A percentile compares a stretch with the other conserved stretches of the same genome.
phyloP scores from a whole-genome alignment of 495 filamentous ascomycete species.

The Baudoinia panamericana region DNA sequence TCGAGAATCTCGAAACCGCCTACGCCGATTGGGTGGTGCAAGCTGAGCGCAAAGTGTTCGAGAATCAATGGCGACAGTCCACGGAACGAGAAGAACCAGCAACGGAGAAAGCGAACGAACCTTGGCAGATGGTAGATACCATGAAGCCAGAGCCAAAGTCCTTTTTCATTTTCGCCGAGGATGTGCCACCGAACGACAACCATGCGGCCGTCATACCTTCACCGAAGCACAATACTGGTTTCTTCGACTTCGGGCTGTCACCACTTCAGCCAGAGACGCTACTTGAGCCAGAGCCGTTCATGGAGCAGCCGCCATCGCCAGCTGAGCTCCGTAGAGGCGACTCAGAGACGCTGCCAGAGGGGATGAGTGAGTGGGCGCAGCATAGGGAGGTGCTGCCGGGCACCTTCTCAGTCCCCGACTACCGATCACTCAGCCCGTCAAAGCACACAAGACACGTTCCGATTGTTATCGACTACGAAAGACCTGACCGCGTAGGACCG shows the following conservation, averaged over 20 bases:
- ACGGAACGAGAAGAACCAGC: neutral
- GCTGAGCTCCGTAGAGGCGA: conserved; percentile 1
- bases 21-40: conserved; percentile 60
- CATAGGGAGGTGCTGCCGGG: too few species aligned
- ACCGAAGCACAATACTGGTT: too few species aligned
- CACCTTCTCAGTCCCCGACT: too few species aligned
- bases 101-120: neutral
- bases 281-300: too few species aligned
- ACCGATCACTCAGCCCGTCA: too few species aligned
- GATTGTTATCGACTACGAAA: conserved; percentile 5
- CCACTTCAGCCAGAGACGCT: too few species aligned
- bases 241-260: too few species aligned
- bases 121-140: neutral
- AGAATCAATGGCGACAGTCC: conserved; percentile 22
- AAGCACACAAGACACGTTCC: conserved; percentile 6
- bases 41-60: conserved; percentile 26
- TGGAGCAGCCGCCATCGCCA: neutral
- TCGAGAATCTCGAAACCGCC: conserved; percentile 69
- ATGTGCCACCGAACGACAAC: too few species aligned
- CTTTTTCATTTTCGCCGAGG: too few species aligned
- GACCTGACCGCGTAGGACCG: neutral
- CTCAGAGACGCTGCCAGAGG: conserved; percentile 3
- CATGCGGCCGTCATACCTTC: too few species aligned
- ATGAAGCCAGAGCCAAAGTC: too few species aligned
- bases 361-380: neutral